Evolutionary conservation across 768 basidiomycete species (phyloP), one percentile per base, ranked within the genome.

Genomic region (Boletus subcaerulescens): DNA sequence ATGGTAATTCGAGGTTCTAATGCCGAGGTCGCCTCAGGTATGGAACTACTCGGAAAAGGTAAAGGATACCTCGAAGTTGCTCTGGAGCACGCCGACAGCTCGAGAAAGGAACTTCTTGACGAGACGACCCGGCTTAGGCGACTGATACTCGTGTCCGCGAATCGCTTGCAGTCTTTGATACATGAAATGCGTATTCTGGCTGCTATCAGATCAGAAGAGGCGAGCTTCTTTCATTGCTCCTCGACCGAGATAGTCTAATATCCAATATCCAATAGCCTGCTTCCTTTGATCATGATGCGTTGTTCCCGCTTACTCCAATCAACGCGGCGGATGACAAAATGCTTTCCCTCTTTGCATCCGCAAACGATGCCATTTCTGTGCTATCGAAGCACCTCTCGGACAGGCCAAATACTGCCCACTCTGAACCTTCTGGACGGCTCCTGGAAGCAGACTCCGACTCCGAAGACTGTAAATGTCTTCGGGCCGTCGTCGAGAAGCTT

Each of bases 11-110:
- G 74, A 50, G 79, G 79, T 44, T 75, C 80, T 1, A 87, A 87
- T 60, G 76, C 77, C 33, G 70, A 72, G 17, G 73, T 79, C 29
- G 67, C 77, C 11, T 76, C 78, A 12, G 80, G 77, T 9, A 68
- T 73, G 46, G 78, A 77, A 49, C 61, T 72, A 31, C 57, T 78
- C 12, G 79, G 79, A 17, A 82, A 76, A 64, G 80, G 82, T 1
- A 76, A 78, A 48, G 77, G 77, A 12, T 79, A 81, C 61, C 63
- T 85, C 31, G 90, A 93, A 57, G 70, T 80, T 31, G 85, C 89
- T 7, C 74, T 93, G 33, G 84, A 86, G 45, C 81, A 92, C 60
- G 85, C 89, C 0, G 90, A 93, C 66, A 76, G 77, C 48, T 82
- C 87, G 1, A 76, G 87, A 38, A 73, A 72, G 22, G 79, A 80